Evolutionary conservation across 495 filamentous ascomycete species (phyloP), one percentile per base, ranked within the genome.

Genomic region (Amphirosellinia nigrospora): DNA sequence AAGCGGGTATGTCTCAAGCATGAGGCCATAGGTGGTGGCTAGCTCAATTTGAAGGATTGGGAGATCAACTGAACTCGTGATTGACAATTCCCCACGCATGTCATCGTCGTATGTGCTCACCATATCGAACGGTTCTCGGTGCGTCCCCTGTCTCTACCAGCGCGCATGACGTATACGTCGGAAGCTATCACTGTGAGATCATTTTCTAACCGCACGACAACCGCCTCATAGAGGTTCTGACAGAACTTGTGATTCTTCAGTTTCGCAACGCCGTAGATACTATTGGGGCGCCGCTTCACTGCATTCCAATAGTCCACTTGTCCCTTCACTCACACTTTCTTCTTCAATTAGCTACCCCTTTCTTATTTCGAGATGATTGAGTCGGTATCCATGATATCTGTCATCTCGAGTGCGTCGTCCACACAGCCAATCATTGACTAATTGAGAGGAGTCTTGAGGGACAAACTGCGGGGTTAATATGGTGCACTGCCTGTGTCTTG

Each of bases 171-270:
- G n/a, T 16, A 23, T 21, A 3, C 7, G 36, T 64, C 30, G 15
- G 43, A 48, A 41, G 41, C n/a, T 50, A 64, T 50, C 11, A 30
- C 10, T 34, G 36, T 16, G 43, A 72, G 32, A 36, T 71, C 69
- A 21, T 71, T 59, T 9, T 72, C 45, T 5, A 74, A 21, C 65
- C 45, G 52, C 11, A 53, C 65, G 4, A 71, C 52, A 1, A 74
- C 72, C 7, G 65, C 50, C 15, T 45, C 65, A 30, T 69, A 66
- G 55, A 74, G 69, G 0, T 64, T 23, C 15, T 67, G 70, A 34
- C 70, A 73, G 32, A 72, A 72, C 8, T 0, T 36, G 5, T 71
- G 68, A 26, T 52, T 50, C n/a, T 71, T 53, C 32, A 73, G 56
- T 0, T 70, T 30, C 15, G 41, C 28, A 2, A 46, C 39, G 13